Percentiles rank a stretch among this genome's conserved stretches.
phyloP scores from a whole-genome alignment of 1,139 yeast species.

The Zhuliangozyma parablackwelliae region DNA sequence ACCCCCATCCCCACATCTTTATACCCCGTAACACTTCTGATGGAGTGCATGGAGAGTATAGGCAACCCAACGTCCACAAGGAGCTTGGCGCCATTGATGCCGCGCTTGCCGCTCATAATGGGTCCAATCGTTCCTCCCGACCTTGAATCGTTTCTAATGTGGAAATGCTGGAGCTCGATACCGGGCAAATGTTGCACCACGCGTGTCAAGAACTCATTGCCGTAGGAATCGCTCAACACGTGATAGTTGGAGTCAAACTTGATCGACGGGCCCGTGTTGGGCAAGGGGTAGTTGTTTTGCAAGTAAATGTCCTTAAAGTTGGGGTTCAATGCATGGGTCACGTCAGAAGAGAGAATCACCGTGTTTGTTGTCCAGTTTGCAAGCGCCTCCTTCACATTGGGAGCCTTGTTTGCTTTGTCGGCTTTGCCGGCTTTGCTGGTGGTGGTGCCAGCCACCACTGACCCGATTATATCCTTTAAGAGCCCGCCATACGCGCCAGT shows the following conservation, averaged over 20 bases:
- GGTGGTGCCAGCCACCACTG: no score
- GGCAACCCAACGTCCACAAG: constrained; percentile 77
- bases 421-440: no score
- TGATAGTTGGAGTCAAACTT: constrained; percentile 74
- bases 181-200: constrained; percentile 55
- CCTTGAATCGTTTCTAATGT: constrained; percentile 65
- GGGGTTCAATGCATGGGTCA: constrained; percentile 61
- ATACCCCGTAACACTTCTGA: constrained; percentile 70
- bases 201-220: constrained; percentile 61
- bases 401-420: constrained; percentile 1
- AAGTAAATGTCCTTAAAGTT: constrained; percentile 59
- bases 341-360: constrained; percentile 61
- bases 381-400: constrained; percentile 14
- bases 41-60: constrained; percentile 77
- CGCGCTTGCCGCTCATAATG: constrained; percentile 38
- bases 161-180: constrained; percentile 64
- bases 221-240: constrained; percentile 76
- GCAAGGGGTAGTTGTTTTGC: constrained; percentile 70
- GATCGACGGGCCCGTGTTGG: constrained; percentile 70
- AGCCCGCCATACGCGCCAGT: constrained; percentile 58
- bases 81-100: constrained; percentile 59
- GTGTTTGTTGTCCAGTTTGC: constrained; percentile 43
- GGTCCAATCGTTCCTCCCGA: constrained; percentile 86
- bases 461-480: constrained; percentile 12
- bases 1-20: constrained; percentile 66